Conservation (phyloP, 2,329 filamentous ascomycete genomes). For the Epichloe typhina region DNA sequence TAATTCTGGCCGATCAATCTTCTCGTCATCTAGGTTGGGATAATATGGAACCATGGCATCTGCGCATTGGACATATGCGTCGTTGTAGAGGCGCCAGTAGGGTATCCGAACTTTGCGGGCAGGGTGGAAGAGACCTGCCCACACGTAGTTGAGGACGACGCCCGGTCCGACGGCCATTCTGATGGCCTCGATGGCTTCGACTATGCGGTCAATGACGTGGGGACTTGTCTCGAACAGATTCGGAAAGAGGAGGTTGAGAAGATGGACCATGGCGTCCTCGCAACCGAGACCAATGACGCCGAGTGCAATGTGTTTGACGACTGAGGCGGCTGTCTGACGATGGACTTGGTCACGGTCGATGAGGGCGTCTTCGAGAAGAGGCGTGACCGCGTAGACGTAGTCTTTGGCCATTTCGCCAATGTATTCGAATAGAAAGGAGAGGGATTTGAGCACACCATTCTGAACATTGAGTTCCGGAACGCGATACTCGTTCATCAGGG, state of each 20-base stretch:
- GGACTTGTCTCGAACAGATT: slow-evolving; percentile 97
- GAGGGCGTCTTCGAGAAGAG: slow-evolving; percentile 87
- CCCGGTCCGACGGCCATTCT: slow-evolving; percentile 87
- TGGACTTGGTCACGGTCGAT: slow-evolving; percentile 98
- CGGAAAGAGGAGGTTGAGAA: slow-evolving; percentile 90
- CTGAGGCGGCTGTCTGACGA: slow-evolving; percentile 86
- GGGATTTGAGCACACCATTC: slow-evolving; percentile 92
- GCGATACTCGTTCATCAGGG: slow-evolving; percentile 98
- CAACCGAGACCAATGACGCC: slow-evolving; percentile 96
- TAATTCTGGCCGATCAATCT: slow-evolving; percentile 65
- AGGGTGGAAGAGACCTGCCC: slow-evolving; percentile 94
- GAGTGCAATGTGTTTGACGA: slow-evolving; percentile 94
- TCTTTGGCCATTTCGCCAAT: slow-evolving; percentile 99
- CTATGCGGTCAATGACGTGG: slow-evolving; percentile 94
- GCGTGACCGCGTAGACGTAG: slow-evolving; percentile 96
- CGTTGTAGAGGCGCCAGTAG: slow-evolving; percentile 95
- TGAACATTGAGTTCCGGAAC: slow-evolving; percentile 98
- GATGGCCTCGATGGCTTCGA: slow-evolving; percentile 94
- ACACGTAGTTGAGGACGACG: slow-evolving; percentile 93
- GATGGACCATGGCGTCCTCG: slow-evolving; percentile 95
- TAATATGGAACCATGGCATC: slow-evolving; percentile 97
- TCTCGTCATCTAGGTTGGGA: slow-evolving; percentile 71
- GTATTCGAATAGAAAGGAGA: slow-evolving; percentile 97
- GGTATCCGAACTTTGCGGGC: slow-evolving; percentile 87
- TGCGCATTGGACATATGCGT: slow-evolving; percentile 85